These are phyloP conservation scores for Whalleya microplaca DNA, from an alignment of 2,329 filamentous ascomycete species.

Conservation along the genomic window DNA sequence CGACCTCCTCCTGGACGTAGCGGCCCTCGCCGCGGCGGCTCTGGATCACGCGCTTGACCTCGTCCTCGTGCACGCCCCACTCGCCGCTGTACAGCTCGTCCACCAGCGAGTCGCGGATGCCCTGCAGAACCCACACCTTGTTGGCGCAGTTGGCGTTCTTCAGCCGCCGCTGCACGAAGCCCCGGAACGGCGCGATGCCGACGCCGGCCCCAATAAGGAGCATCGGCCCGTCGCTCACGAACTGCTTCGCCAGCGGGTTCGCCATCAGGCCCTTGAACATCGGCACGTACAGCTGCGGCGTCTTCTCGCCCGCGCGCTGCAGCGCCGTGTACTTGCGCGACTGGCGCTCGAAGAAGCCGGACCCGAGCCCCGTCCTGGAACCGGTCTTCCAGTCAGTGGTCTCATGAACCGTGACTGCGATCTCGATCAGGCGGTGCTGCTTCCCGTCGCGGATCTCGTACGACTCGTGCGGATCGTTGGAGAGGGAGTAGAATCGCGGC, in stretches of 20 bases:
- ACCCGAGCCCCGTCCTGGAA: slow-evolving; percentile 80
- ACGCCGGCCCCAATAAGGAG: slow-evolving; percentile 95
- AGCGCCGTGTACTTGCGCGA: slow-evolving; percentile 73
- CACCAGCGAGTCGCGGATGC: slow-evolving; percentile 72
- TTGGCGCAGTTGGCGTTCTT: slow-evolving; percentile 44
- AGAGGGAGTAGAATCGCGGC: slow-evolving; percentile 98
- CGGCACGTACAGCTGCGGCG: slow-evolving; percentile 73
- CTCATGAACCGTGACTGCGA: slow-evolving; percentile 96
- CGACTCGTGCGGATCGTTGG: slow-evolving; percentile 86
- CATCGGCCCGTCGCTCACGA: slow-evolving; percentile 94
- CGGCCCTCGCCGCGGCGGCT: slow-evolving; percentile 76
- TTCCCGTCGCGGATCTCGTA: slow-evolving; percentile 70
- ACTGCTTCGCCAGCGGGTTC: slow-evolving; percentile 90
- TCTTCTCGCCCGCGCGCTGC: slow-evolving; percentile 60
- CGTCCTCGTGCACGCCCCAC: slow-evolving; percentile 89
- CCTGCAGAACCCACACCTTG: slow-evolving; percentile 44
- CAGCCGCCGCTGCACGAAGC: slow-evolving; percentile 81
- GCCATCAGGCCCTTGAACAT: slow-evolving; percentile 99
- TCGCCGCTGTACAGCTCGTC: slow-evolving; percentile 97
- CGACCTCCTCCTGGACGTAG: slow-evolving; percentile 96
- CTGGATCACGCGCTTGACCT: slow-evolving; percentile 82
- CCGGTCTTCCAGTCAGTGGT: slow-evolving; percentile 76
- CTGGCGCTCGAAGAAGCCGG: slow-evolving; percentile 89
- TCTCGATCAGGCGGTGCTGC: slow-evolving; percentile 82
- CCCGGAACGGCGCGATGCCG: slow-evolving; percentile 94